Evolutionary conservation across 306 rosid genomes (phyloP).

Genomic region (Morella rubra): DNA sequence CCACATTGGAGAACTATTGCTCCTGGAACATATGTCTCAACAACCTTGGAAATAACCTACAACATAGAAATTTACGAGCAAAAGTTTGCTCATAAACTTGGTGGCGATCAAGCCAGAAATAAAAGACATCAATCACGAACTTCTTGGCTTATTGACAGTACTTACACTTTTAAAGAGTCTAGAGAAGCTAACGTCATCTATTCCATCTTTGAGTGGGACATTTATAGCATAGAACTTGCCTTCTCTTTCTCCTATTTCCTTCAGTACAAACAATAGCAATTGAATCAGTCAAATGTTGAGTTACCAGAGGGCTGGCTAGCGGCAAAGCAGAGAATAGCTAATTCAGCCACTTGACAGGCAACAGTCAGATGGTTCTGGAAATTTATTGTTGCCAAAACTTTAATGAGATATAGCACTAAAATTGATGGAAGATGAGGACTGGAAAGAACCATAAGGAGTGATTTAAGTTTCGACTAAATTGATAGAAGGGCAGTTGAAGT

Average conservation of each 20-base stretch:
- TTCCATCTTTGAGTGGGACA: conserved; percentile 98
- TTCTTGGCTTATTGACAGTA: conserved; percentile 25
- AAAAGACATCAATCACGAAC: conserved; percentile 15
- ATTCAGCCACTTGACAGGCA: neutral
- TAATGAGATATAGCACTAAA: neutral
- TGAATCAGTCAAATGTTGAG: conserved; percentile 2
- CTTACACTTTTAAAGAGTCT: conserved; percentile 95
- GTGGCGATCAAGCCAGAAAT: conserved; percentile 24
- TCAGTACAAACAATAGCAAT: conserved; percentile 53
- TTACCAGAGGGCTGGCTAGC: too few relatives aligned
- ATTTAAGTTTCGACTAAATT: neutral
- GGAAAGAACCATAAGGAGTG: neutral
- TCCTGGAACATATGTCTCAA: conserved; percentile 93
- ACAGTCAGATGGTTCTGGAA: neutral
- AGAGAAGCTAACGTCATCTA: conserved; percentile 93
- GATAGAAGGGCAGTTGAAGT: neutral
- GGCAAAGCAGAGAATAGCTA: neutral
- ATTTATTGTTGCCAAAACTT: neutral
- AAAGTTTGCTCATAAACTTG: neutral
- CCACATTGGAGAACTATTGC: conserved; percentile 98
- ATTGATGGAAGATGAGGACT: neutral
- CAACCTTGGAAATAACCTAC: conserved; percentile 94
- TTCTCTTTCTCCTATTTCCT: conserved; percentile 99
- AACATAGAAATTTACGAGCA: conserved; percentile 24
- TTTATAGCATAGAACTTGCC: conserved; percentile 97